These are phyloP conservation scores for Stagonosporopsis vannaccii DNA, from an alignment of 2,329 filamentous ascomycete genomes.

Conservation along the genomic window DNA sequence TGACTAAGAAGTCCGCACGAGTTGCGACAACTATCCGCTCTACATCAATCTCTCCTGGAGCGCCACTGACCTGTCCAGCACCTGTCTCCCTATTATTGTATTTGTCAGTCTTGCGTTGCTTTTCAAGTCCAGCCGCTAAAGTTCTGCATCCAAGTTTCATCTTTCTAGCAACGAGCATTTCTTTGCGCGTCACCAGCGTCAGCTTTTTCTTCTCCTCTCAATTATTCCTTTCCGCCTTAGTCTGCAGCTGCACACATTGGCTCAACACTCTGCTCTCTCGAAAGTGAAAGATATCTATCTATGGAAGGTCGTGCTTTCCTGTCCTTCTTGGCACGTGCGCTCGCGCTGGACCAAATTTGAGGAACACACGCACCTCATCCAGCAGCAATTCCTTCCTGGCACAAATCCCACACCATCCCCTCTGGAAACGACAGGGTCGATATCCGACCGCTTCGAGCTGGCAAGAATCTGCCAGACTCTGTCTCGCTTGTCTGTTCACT, in stretches of 20 bases:
- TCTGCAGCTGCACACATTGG: background rate
- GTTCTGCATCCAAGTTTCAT: slow-evolving; percentile 12
- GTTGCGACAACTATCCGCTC: slow-evolving; percentile 6
- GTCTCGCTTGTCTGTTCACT: background rate
- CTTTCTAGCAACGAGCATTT: background rate
- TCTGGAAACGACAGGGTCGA: background rate
- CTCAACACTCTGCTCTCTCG: slow-evolving; percentile 7
- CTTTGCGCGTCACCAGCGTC: slow-evolving; percentile 19
- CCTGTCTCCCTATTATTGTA: background rate
- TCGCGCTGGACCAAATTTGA: slow-evolving; percentile 32
- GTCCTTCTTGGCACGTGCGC: slow-evolving; percentile 38
- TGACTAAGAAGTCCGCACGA: slow-evolving; percentile 18
- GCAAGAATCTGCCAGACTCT: background rate
- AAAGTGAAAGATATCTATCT: background rate
- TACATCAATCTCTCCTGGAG: background rate
- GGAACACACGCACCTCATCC: slow-evolving; percentile 27
- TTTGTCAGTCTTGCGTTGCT: background rate
- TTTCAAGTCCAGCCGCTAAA: slow-evolving; percentile 6
- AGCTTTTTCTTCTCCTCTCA: background rate
- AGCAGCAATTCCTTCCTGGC: slow-evolving; percentile 23
- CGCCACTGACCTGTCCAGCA: background rate
- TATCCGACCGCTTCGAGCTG: background rate
- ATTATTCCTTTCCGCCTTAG: background rate
- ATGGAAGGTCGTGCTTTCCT: slow-evolving; percentile 20
- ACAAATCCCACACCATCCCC: slow-evolving; percentile 7